Evolutionary conservation across 805 yeast species (phyloP), one percentile per base, ranked within the genome.

Genomic region (Saturnispora kantuleensis): DNA sequence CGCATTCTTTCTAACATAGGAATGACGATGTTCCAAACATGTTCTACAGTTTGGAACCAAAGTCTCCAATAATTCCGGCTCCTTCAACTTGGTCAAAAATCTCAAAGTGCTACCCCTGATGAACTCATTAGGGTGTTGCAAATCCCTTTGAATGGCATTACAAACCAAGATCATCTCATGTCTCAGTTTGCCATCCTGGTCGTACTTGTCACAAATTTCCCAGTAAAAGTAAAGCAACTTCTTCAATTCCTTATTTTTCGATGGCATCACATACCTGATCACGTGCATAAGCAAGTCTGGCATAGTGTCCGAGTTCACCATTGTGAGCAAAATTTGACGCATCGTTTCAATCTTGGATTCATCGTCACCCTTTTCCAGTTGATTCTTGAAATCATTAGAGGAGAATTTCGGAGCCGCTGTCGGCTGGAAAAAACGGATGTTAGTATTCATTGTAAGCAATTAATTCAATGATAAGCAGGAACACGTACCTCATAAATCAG

Each of bases 131-230:
- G 98, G 96, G 67, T 94, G 98, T 67, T 89, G 97, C 56, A 93
- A 75, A 63, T 93, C 99, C 64, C 88, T 89, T 65, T 93, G 95
- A 58, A 93, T 87, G 44, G 97, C 96, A 64, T 94, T 94, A 70
- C 97, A 93, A 41, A 90, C 97, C 52, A 93, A 77, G 65, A 94
- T 90, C 97, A 93, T 93, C 68, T 93, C 99, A 64, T 90, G 97
- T 67, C 86, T 86, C 73, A 94, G 76, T 63, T 86, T 87, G 4
- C 97, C 97, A 43, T 83, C 83, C 32, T 73, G 70, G 55, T 87
- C 95, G 52, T 83, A 70, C 66, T 94, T 94, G 45, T 96, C 94
- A 60, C 96, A 94, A 46, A 90, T 86, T 65, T 93, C 99, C 97
- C 97, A 93, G 70, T 93, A 93, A 57, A 87, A 85, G 59, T 90